Conservation (phyloP, 2,329 filamentous ascomycete species). For the Trichoderma sp. region DNA sequence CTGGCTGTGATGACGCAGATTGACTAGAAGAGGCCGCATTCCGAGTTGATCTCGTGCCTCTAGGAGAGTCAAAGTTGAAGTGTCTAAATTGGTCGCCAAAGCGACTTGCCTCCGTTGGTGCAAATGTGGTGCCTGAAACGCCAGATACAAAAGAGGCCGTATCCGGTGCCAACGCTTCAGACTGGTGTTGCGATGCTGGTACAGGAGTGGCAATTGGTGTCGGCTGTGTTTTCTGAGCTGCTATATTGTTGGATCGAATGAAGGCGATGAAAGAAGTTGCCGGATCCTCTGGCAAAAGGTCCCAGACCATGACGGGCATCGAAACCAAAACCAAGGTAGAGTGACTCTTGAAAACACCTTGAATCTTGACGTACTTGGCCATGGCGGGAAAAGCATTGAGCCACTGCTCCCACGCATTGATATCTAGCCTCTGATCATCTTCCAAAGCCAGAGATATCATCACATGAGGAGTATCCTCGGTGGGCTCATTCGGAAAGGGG, state of each 20-base stretch:
- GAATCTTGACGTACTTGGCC: conserved; percentile 61
- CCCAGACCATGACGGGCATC: conserved; percentile 61
- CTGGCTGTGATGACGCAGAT: conserved; percentile 29
- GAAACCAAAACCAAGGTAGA: conserved; percentile 60
- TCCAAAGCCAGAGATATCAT: conserved; percentile 63
- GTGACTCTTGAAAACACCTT: conserved; percentile 63
- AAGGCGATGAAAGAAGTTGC: conserved; percentile 61
- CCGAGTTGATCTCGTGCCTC: conserved; percentile 11
- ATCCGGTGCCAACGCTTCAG: conserved; percentile 30
- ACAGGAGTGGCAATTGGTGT: conserved; percentile 31
- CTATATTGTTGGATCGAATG: conserved; percentile 59
- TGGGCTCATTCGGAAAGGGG: conserved; percentile 47
- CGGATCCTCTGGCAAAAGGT: conserved; percentile 58
- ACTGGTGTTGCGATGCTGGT: conserved; percentile 30
- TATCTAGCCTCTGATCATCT: conserved; percentile 56
- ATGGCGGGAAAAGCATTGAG: conserved; percentile 57
- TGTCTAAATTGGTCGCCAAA: conserved; percentile 1
- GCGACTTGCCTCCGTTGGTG: conserved; percentile 35
- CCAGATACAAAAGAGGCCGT: conserved; percentile 37
- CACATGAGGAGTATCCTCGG: conserved; percentile 59
- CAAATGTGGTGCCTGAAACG: conserved; percentile 40
- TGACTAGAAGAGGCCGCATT: conserved; percentile 29
- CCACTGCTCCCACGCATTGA: conserved; percentile 63
- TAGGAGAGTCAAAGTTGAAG: background rate
- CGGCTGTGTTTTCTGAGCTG: conserved; percentile 36